Evolutionary conservation across 2,329 filamentous ascomycete genomes (phyloP), one percentile per base, ranked within the genome.

Genomic region (Sporothrix sp.): DNA sequence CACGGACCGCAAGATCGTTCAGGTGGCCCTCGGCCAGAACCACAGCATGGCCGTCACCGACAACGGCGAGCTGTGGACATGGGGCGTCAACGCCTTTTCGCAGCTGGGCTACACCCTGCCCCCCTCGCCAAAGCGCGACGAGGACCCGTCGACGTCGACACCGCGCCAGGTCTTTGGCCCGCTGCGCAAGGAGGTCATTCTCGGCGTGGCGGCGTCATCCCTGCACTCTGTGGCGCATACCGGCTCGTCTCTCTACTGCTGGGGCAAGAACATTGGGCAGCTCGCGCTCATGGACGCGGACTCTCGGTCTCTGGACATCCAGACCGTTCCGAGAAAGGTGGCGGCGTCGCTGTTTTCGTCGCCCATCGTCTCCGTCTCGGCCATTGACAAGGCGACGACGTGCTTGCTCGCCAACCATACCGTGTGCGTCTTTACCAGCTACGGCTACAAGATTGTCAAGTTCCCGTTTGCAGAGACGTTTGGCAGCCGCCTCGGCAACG

Each of bases 261-360:
- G 95, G 75, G 93, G 93, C 20, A 94, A 93, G 60, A 98, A 97
- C 60, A 82, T 89, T 58, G 93, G 93, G 2, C 93, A 98, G 64
- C 76, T 98, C 42, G 93, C 89, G 5, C 75, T 98, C 48, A 89
- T 96, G 69, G 93, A 96, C 64, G 91, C 93, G 0, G 91, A 97
- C 66, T 94, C 93, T 23, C 81, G 90, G 40, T 96, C 89, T 0
- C 75, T 97, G 5, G 87, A 93, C 58, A 71, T 84, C n/a, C 93
- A 97, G 62, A 69, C 77, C 18, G 81, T 79, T 1, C 93, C 93
- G 21, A 80, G 93, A 42, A 91, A 85, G 62, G 90, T 98, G 38
- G 90, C 88, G 0, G 87, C 88, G 0, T 93, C 89, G 0, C 73
- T 95, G 1, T 86, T 93, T 61, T 76, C 76, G 10, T 79, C 81